Evolutionary conservation across 2,329 filamentous ascomycete genomes (phyloP).

Genomic region (Lasiodiplodia gonubiensis): DNA sequence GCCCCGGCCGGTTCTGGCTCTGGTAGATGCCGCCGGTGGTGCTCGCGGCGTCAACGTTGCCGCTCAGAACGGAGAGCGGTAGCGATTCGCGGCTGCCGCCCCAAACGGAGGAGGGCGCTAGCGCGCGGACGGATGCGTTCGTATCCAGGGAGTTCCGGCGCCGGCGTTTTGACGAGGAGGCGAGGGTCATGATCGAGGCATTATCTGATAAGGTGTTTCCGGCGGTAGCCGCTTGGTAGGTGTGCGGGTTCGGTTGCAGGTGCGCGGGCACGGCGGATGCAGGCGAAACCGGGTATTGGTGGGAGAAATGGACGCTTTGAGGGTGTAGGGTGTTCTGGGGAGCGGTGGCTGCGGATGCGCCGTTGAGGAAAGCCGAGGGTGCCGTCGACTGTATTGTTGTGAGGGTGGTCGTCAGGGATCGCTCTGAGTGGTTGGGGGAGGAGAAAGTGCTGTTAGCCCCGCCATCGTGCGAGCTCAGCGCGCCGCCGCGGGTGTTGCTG

Average conservation of each 20-base stretch:
- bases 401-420: constrained; percentile 80
- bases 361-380: constrained; percentile 57
- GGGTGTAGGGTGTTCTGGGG: constrained; percentile 41
- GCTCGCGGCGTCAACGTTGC: constrained; percentile 64
- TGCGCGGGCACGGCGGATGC: constrained; percentile 76
- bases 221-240: constrained; percentile 78
- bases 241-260: constrained; percentile 68
- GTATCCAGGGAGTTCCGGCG: constrained; percentile 83
- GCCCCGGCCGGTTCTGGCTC: constrained; percentile 57
- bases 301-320: constrained; percentile 59
- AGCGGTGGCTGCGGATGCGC: constrained; percentile 37
- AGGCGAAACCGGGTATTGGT: constrained; percentile 63
- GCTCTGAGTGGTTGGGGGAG: constrained; percentile 79
- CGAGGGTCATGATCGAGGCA: constrained; percentile 82
- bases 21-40: constrained; percentile 59
- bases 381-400: constrained; percentile 82
- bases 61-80: constrained; percentile 77
- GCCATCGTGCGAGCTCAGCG: constrained; percentile 59
- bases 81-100: constrained; percentile 81
- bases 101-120: constrained; percentile 83
- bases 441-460: constrained; percentile 78
- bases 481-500: constrained; percentile 68
- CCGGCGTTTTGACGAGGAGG: constrained; percentile 79
- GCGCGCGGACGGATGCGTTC: constrained; percentile 80
- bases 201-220: constrained; percentile 85